Evolutionary conservation across 2,329 filamentous ascomycete species (phyloP), one percentile per base, ranked within the genome.

Genomic region (Alternaria postmessia): DNA sequence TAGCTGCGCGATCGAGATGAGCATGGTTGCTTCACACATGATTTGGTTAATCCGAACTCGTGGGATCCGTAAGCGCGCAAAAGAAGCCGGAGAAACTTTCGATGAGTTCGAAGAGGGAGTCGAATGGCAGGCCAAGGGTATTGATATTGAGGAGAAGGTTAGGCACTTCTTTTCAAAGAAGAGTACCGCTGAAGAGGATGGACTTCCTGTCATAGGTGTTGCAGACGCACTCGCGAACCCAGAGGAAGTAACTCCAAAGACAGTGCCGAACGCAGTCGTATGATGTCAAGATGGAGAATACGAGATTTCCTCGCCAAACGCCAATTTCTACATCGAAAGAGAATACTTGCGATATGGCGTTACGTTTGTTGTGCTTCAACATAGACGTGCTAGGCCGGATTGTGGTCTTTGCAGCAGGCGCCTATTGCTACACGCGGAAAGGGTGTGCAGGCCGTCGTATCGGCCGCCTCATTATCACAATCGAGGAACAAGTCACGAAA

Each of bases 21-120:
- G 85, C 14, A 87, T 89, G 59, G 86, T 88, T 62, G 39, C 75
- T 30, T 86, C 83, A 16, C 87, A 89, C 65, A 68, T 85, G 16
- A 75, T 87, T 53, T 89, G 86, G 86, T 74, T 83, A 4, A 59
- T 84, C 41, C 82, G 85, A 26, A 85, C 86, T 5, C 80, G 83
- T 20, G 73, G 74, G 32, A 74, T 87, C 32, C 80, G 84, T 12
- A 81, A 78, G 60, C 79, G 81, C 55, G 86, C 86, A 12, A 66
- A 68, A 36, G 68, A 63, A 39, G 54, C 57, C 11, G 70, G 70
- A 3, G 81, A 82, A 54, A 72, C 72, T 1, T 75, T 81, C 16
- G 84, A 83, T 3, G 83, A 82, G 67, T 84, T 79, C 1, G 82
- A 86, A 54, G 86, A 88, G 39, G 59, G 61, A 6, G 32, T 55